Evolutionary conservation across 2,329 filamentous ascomycete genomes (phyloP), one percentile per base, ranked within the genome.

Genomic region (Rhytidhysteron rufulum): DNA sequence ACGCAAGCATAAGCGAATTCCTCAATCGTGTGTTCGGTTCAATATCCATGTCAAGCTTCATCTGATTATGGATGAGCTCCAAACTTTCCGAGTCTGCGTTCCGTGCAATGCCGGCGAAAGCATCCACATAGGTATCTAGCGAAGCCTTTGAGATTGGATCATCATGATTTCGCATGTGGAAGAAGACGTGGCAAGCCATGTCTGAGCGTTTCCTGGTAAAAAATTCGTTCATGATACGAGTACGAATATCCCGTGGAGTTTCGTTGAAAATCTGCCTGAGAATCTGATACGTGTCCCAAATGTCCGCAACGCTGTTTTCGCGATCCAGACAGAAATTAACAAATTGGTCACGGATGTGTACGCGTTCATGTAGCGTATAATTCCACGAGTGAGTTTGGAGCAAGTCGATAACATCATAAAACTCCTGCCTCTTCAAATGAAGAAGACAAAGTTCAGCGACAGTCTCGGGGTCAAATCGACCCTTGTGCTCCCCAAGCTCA

Each of bases 1-100:
- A 91, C 0, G 88, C 90, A 10, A 93, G 74, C 82, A 98, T 95
- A 35, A 97, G 71, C 0, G 85, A 82, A 54, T 95, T 97, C 53
- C 85, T 80, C 2, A 97, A 72, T 40, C 72, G 74, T 1, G 91
- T 97, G 51, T 78, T 82, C 4, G 84, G 76, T 51, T 90, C 82
- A 27, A 97, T 76, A 31, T 80, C 78, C n/a, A 83, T 77, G 62
- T 98, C 93, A 63, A 96, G 83, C 68, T 95, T 97, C 50, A 96
- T 75, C 80, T 95, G 91, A 60, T 96, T 95, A 69, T 95, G 86
- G 2, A 95, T 79, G 46, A 85, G 79, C 43, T 82, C 79, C 16
- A 96, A 69, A 31, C 81, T 82, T 41, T 86, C 81, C 2, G 68
- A 57, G 52, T 86, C 81, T 13, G 63, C 68, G 7, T 73, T 73